A percentile compares a stretch with the other conserved stretches of the same genome.
Conservation (phyloP, 345 rosid species). For the Salix viminalis region DNA sequence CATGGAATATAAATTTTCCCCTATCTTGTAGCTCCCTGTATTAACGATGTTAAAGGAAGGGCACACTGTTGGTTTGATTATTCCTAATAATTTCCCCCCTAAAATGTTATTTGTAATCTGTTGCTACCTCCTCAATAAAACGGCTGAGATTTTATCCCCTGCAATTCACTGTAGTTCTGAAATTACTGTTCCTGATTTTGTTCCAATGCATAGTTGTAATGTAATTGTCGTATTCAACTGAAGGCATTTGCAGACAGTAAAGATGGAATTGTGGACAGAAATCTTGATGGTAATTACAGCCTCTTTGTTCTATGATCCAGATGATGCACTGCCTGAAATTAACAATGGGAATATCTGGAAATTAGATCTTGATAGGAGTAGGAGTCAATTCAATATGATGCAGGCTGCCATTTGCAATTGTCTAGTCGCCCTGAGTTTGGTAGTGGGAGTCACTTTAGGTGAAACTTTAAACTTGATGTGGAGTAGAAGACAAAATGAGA, state of each 20-base stretch:
- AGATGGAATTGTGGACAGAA: background rate
- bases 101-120: background rate
- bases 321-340: background rate
- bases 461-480: slow-evolving; percentile 13
- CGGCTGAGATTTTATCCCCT: background rate
- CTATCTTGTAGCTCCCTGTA: background rate
- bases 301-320: no score
- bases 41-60: background rate
- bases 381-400: background rate
- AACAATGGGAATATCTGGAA: background rate
- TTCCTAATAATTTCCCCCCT: background rate
- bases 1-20: background rate
- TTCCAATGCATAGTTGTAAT: no score
- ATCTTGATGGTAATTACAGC: background rate
- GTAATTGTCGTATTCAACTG: background rate
- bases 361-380: background rate
- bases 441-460: slow-evolving; percentile 3
- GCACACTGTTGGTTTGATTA: background rate
- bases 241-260: background rate
- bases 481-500: slow-evolving; percentile 15
- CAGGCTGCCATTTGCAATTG: background rate
- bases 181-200: background rate
- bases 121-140: background rate
- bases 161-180: background rate
- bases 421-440: background rate